phyloP scores from a whole-genome alignment of 306 rosid species.

The Fragaria nilgerrensis region DNA sequence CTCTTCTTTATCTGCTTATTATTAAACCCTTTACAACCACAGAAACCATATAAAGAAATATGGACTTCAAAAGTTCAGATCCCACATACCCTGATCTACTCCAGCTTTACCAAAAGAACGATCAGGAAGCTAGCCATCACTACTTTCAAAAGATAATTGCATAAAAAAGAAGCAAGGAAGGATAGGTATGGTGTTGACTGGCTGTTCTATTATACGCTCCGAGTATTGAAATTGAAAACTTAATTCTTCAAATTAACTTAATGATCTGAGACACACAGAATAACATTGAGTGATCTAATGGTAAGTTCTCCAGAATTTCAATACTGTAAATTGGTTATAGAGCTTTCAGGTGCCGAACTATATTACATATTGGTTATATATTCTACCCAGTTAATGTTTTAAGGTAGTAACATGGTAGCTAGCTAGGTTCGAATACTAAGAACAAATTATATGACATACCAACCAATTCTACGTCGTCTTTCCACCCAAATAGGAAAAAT shows the following conservation, averaged over 20 bases:
- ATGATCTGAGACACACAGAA: no score
- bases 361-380: neutral
- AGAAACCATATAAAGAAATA: neutral
- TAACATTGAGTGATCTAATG: no score
- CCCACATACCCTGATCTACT: neutral
- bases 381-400: neutral
- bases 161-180: neutral
- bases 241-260: no score
- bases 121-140: neutral
- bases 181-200: neutral
- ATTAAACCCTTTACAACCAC: neutral
- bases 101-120: neutral
- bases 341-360: neutral
- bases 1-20: neutral
- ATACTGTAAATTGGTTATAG: neutral
- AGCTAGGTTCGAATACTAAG: no score
- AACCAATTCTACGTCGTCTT: neutral
- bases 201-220: no score
- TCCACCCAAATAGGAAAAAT: no score
- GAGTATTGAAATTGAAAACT: no score
- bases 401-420: neutral
- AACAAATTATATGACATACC: neutral
- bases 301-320: no score
- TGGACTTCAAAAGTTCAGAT: neutral
- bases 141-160: neutral